Conservation (phyloP, 2,329 filamentous ascomycete genomes). For the Paracorniculantispora psalliotae region DNA sequence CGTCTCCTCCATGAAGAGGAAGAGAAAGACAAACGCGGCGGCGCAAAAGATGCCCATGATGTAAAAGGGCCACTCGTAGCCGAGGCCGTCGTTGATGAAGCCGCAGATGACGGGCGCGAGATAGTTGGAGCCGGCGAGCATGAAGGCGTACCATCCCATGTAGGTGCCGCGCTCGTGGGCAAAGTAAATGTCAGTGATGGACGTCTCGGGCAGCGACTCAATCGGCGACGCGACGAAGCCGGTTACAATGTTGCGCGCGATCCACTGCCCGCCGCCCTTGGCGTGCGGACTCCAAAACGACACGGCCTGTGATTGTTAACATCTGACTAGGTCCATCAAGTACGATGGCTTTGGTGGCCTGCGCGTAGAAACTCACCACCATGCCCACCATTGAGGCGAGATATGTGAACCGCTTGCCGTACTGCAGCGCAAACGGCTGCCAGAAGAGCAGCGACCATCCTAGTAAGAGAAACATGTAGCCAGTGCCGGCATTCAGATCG, state of each 20-base stretch:
- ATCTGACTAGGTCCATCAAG: too few species aligned
- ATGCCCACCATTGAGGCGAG: conserved; percentile 31
- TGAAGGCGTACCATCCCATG: conserved; percentile 37
- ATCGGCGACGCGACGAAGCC: conserved; percentile 42
- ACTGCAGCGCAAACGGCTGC: conserved; percentile 43
- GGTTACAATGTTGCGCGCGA: conserved; percentile 39
- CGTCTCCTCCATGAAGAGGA: conserved; percentile 58
- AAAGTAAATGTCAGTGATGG: conserved; percentile 37
- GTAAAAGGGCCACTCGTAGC: conserved; percentile 40
- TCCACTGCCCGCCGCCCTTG: conserved; percentile 36
- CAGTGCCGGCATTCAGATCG: conserved; percentile 35
- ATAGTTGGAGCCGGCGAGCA: conserved; percentile 35
- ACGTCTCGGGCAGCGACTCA: conserved; percentile 42
- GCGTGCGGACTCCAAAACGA: conserved; percentile 33
- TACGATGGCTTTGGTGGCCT: background rate
- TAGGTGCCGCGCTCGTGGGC: conserved; percentile 40
- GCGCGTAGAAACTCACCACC: conserved; percentile 19
- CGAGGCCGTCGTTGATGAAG: conserved; percentile 38
- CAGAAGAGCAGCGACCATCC: conserved; percentile 43
- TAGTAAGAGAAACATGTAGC: conserved; percentile 39
- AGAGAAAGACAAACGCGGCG: conserved; percentile 33
- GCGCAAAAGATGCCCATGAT: conserved; percentile 36
- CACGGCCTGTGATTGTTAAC: too few species aligned
- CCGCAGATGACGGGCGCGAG: conserved; percentile 41
- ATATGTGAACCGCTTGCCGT: conserved; percentile 38